Conservation (phyloP, 2,329 filamentous ascomycete species). For the Graphilbum sp. region DNA sequence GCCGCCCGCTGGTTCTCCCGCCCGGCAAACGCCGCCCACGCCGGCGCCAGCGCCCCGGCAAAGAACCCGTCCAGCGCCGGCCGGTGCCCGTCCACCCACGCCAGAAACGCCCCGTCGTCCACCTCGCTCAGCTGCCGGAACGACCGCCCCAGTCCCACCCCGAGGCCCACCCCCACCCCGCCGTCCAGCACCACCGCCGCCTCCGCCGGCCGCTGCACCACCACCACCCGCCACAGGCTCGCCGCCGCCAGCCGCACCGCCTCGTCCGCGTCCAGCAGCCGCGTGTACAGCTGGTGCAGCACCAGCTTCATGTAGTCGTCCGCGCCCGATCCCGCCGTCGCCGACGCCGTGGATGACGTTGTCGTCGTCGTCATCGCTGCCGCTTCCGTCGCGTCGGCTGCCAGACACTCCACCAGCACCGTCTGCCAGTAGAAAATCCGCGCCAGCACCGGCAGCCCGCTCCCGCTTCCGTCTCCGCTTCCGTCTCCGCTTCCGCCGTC, state of each 20-base stretch:
- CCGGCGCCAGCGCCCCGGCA: slow-evolving; percentile 62
- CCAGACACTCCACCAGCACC: slow-evolving; percentile 64
- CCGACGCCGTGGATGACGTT: no score
- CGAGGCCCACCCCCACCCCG: slow-evolving; percentile 28
- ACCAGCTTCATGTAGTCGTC: slow-evolving; percentile 72
- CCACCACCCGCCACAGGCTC: slow-evolving; percentile 75
- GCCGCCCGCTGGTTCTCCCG: slow-evolving; percentile 67
- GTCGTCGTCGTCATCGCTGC: not conserved
- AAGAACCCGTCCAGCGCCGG: slow-evolving; percentile 68
- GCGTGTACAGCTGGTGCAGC: slow-evolving; percentile 85
- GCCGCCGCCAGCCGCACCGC: slow-evolving; percentile 60
- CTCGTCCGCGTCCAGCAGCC: slow-evolving; percentile 55
- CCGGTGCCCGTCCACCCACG: slow-evolving; percentile 75
- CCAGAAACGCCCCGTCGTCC: slow-evolving; percentile 74
- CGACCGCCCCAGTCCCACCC: slow-evolving; percentile 41
- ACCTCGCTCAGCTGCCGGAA: slow-evolving; percentile 76
- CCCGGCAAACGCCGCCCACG: slow-evolving; percentile 77
- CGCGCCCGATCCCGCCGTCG: no score
- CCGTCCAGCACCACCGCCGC: slow-evolving; percentile 59
- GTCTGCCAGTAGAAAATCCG: slow-evolving; percentile 94
- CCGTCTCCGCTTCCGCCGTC: slow-evolving; percentile 23
- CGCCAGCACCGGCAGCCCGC: slow-evolving; percentile 50
- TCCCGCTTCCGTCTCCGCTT: not conserved
- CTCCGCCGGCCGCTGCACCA: slow-evolving; percentile 85
- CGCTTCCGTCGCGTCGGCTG: slow-evolving; percentile 37